Evolutionary conservation across 257 asterid genomes (phyloP).

Genomic region (Oldenlandia corymbosa): DNA sequence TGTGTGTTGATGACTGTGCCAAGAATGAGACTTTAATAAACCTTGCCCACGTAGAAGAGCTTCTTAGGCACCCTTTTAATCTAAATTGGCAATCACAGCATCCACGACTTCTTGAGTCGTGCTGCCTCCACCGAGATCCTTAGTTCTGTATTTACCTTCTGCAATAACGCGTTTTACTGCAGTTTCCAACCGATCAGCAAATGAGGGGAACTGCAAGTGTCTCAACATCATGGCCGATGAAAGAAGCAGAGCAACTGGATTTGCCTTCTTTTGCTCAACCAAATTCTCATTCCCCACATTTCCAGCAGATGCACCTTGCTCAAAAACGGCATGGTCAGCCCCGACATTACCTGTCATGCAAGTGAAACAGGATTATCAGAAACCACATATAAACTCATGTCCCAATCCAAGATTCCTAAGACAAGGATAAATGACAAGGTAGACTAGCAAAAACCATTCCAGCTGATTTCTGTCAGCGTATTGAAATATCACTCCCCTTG

Average conservation of each 20-base stretch:
- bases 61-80: slow-evolving; percentile 19
- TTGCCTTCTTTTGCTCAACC: slow-evolving; percentile 66
- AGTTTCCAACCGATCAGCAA: slow-evolving; percentile 85
- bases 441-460: neutral
- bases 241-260: slow-evolving; percentile 84
- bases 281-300: slow-evolving; percentile 76
- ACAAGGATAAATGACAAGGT: neutral
- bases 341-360: slow-evolving; percentile 79
- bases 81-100: slow-evolving; percentile 75
- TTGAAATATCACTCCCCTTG: neutral
- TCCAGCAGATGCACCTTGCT: slow-evolving; percentile 99
- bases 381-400: neutral
- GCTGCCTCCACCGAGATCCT: slow-evolving; percentile 86
- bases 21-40: slow-evolving; percentile 10
- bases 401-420: slow-evolving; percentile 1
- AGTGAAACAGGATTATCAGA: neutral
- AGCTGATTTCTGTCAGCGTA: neutral
- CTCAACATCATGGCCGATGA: slow-evolving; percentile 98
- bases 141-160: slow-evolving; percentile 63
- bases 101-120: slow-evolving; percentile 84
- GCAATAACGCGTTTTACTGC: slow-evolving; percentile 74
- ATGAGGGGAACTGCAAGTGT: slow-evolving; percentile 95
- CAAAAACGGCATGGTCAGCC: slow-evolving; percentile 86
- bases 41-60: neutral
- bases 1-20: slow-evolving; percentile 8